Evolutionary conservation across 2,329 filamentous ascomycete genomes (phyloP), one percentile per base, ranked within the genome.

Genomic region (Botryotinia convoluta): DNA sequence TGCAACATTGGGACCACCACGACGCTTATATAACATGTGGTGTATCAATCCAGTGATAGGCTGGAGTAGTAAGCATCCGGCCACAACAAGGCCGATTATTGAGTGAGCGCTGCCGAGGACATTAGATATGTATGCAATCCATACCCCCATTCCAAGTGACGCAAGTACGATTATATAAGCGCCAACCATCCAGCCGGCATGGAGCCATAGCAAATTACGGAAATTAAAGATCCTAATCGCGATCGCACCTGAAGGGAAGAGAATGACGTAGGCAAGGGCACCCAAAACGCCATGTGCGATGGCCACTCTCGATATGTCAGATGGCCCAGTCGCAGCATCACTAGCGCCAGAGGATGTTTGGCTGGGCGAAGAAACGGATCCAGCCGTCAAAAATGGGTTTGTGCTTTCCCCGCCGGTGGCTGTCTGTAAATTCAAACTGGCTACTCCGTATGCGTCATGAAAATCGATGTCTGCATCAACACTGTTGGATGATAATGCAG

Each of bases 201-300:
- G 90, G 35, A 88, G 74, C 67, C 78, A 81, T n/a, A 83, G 75
- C 1, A 81, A 75, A 57, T 78, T 68, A 71, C 72, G 69, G 70
- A 85, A 79, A 86, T 86, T 90, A 14, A 90, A 74, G 5, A 90
- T 75, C 6, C 89, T 88, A 85, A 91, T 91, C 44, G 89, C 78
- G 4, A 88, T 83, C n/a, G 89, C 85, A 8, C 89, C 90, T 2
- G 90, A 76, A 3, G 90, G 90, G 74, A 89, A 91, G 60, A 90
- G 81, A 20, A 87, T 76, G 8, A 87, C 84, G 77, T 90, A 89
- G 35, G 87, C 86, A 68, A 90, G 79, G 37, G 85, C 83, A 86
- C 89, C 88, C 76, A 91, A 81, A 76, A 89, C 83, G 64, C 87
- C 89, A 76, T 91, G 89, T 1, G 85, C 83, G 63, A 74, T 77